Base-by-base conservation (phyloP, 768 basidiomycete genomes). In the Boletellus ananiceps region DNA sequence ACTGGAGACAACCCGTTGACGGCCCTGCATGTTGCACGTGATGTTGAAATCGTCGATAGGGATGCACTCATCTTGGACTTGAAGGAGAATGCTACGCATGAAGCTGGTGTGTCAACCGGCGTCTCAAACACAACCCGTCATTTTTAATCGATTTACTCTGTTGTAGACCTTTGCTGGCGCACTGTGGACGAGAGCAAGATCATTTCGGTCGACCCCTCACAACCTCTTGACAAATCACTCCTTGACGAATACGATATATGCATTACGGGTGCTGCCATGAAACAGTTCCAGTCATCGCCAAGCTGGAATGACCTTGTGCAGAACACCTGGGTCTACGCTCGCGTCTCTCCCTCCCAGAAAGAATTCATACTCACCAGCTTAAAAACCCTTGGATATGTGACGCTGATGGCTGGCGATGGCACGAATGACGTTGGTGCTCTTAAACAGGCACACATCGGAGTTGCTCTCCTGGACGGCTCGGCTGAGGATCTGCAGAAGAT, bases 391-490 rank as follows among this genome's bases (percentile, higher is more conserved):
- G 95, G 95, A 19, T 99, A 92, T 64, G 79, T 78, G 14, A 99
- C 96, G 0, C 77, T 99, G 44, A 98, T 98, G 96, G 96, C 94
- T 5, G 96, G 96, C 44, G 96, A 99, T 64, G 96, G 96, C 27
- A 99, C 96, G 4, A 98, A 99, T 64, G 96, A 98, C 55, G 96
- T 99, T 43, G 96, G 96, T 19, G 96, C 96, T 3, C 80, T 99
- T 45, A 99, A 98, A 69, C 93, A 96, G 65, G 96, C 96, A 1
- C 93, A 99, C 66, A 87, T 99, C 51, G 95, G 96, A 44, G 89
- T 98, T 25, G 95, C 95, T 1, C 73, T 93, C 3, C 71, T 96
- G 46, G 93, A 97, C 60, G 93, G 95, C 1, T 90, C 93, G 0
- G 79, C 81, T 0, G 94, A 94, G 58, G 95, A 97, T 61, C 71